Evolutionary conservation across 306 rosid species (phyloP).

Genomic region (Prunus salicina): DNA sequence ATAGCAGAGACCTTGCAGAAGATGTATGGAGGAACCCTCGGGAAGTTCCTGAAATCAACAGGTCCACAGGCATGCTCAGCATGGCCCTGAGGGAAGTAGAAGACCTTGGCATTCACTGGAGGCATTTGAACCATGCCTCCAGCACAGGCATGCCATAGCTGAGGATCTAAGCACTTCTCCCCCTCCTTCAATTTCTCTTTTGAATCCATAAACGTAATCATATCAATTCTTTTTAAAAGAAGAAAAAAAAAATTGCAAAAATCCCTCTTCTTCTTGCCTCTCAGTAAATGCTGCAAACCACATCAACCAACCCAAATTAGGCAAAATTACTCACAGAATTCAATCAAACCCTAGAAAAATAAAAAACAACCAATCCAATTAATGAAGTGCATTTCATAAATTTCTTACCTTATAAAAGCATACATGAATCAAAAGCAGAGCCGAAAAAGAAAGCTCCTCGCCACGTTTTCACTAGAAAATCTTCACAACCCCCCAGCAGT

Average conservation of each 20-base stretch:
- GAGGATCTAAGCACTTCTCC: slow-evolving; percentile 78
- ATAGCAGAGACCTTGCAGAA: slow-evolving; percentile 62
- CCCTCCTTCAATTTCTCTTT: slow-evolving; percentile 66
- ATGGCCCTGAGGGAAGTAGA: slow-evolving; percentile 84
- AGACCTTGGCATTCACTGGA: slow-evolving; percentile 56
- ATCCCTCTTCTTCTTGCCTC: neutral
- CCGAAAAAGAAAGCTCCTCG: slow-evolving; percentile 15
- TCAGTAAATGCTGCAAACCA: slow-evolving; percentile 31
- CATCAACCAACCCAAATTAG: slow-evolving; percentile 6
- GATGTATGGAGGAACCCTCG: slow-evolving; percentile 51
- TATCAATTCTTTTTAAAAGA: slow-evolving; percentile 25
- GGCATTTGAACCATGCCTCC: slow-evolving; percentile 99
- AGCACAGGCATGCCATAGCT: slow-evolving; percentile 97
- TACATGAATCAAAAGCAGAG: slow-evolving; percentile 30
- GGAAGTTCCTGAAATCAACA: slow-evolving; percentile 58
- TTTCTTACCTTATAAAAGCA: slow-evolving; percentile 40
- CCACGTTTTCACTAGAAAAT: slow-evolving; percentile 14
- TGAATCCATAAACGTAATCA: slow-evolving; percentile 87
- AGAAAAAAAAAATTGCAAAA: neutral
- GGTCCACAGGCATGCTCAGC: slow-evolving; percentile 79
- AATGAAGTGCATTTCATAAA: slow-evolving; percentile 18
- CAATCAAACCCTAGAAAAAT: neutral
- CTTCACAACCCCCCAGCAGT: neutral
- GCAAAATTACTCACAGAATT: neutral
- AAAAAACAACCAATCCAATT: neutral